Evolutionary conservation across 805 yeast species (phyloP), one percentile per base, ranked within the genome.

Genomic region (Vanderwaltozyma yarrowii): DNA sequence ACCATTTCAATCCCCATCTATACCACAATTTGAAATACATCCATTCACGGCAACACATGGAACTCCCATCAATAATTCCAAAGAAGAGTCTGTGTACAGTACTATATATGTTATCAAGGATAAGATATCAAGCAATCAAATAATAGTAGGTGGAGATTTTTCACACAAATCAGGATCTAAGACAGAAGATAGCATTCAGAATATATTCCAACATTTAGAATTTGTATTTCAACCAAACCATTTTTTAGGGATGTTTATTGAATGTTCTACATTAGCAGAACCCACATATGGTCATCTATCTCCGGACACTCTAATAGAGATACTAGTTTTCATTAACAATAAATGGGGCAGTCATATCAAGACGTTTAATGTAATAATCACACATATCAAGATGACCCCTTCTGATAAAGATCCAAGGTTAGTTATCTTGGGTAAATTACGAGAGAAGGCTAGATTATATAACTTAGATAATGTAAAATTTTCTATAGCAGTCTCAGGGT

Each of bases 81-180:
- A 46, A 4, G 32, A 34, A 2, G 38, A 34, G 6, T 35, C 36
- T 4, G 58, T 53, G 64, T 68, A 58, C 46, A 69, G 59, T 30
- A 72, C 85, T 3, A 80, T 86, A 2, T 87, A 68, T 52, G 61
- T 85, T 18, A 51, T 85, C 26, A 54, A 63, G 8, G 65, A 70
- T 32, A 49, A 34, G 3, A 20, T 25, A 0, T 46, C 66, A 1
- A 49, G 59, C 11, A 45, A 64, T 8, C 62, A 65, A 17, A 35
- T 86, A 2, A 56, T 86, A 8, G 56, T 81, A 3, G 85, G 86
- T 67, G 96, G 96, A 1, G 96, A 87, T 54, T 73, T 84, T 26
- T 95, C 87, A 53, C 70, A 80, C 34, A 94, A 84, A 52, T 29
- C 50, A 5, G 54, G 65, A 1, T 72, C 82, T 9, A 10, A 11